phyloP scores from a whole-genome alignment of 2,329 filamentous ascomycete genomes.

The Botrytis elliptica region DNA sequence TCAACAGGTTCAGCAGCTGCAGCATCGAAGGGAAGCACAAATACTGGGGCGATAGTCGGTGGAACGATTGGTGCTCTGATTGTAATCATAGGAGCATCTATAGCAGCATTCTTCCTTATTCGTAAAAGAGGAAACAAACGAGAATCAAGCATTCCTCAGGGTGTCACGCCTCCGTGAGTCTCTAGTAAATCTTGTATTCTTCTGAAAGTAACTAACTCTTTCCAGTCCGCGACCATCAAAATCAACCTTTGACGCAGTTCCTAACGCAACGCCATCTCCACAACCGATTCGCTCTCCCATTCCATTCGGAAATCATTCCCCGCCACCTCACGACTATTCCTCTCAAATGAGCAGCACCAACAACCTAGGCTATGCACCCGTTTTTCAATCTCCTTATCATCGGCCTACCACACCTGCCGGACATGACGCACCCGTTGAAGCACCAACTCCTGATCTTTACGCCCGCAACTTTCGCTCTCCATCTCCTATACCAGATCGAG shows the following conservation, averaged over 20 bases:
- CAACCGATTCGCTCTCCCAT: neutral
- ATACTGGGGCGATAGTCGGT: conserved; percentile 11
- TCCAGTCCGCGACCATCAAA: neutral
- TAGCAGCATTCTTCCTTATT: conserved; percentile 4
- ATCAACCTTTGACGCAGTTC: conserved; percentile 3
- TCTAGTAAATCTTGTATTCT: neutral
- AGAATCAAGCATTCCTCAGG: neutral
- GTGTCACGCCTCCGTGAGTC: conserved; percentile 9
- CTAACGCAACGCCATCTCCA: conserved; percentile 3
- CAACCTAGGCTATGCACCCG: conserved; percentile 10
- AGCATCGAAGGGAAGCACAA: neutral
- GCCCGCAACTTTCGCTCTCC: conserved; percentile 1
- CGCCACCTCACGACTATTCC: neutral
- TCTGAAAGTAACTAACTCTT: neutral
- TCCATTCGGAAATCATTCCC: neutral
- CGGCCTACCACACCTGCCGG: conserved; percentile 3
- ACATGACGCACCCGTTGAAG: conserved; percentile 2
- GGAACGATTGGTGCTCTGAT: conserved; percentile 9
- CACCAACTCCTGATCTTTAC: conserved; percentile 14
- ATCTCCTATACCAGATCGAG: neutral
- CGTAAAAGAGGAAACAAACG: neutral
- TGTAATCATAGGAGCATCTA: conserved; percentile 3
- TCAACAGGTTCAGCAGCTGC: conserved; percentile 4
- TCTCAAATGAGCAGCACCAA: conserved; percentile 4
- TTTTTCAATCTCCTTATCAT: conserved; percentile 12